A percentile compares a stretch with the other conserved stretches of the same genome.
Conservation (phyloP, 768 basidiomycete genomes). For the Phanerochaete carnosa region DNA sequence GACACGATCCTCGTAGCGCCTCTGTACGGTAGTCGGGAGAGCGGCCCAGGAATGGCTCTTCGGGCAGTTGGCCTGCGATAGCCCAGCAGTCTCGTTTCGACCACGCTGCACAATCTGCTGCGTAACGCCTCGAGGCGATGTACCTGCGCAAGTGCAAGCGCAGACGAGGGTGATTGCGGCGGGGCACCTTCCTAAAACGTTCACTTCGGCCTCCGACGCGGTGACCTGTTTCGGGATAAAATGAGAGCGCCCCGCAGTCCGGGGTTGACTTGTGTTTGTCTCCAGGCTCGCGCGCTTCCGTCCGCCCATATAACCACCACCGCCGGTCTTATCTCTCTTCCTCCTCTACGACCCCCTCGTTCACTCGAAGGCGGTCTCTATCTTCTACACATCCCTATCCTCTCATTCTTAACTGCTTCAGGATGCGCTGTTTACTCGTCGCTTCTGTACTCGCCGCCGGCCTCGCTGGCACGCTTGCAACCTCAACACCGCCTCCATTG, state of each 20-base stretch:
- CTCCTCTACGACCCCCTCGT: neutral
- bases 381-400: neutral
- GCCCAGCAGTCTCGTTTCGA: neutral
- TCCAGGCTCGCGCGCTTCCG: neutral
- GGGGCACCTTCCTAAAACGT: neutral
- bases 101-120: neutral
- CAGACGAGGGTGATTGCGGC: neutral
- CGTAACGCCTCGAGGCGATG: neutral
- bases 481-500: conserved; percentile 16
- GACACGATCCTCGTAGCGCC: too few relatives aligned
- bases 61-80: neutral
- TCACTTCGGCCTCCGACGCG: neutral
- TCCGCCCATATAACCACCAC: neutral
- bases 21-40: neutral
- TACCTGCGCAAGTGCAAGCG: neutral
- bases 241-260: neutral
- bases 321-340: neutral
- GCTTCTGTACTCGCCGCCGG: conserved; percentile 59
- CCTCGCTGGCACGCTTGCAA: conserved; percentile 56
- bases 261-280: neutral
- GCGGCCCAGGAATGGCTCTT: neutral
- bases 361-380: conserved; percentile 2
- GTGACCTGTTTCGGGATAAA: neutral
- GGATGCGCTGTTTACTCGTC: conserved; percentile 64
- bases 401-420: neutral